Conservation (phyloP, 805 yeast genomes). For the Spathaspora girioi region DNA sequence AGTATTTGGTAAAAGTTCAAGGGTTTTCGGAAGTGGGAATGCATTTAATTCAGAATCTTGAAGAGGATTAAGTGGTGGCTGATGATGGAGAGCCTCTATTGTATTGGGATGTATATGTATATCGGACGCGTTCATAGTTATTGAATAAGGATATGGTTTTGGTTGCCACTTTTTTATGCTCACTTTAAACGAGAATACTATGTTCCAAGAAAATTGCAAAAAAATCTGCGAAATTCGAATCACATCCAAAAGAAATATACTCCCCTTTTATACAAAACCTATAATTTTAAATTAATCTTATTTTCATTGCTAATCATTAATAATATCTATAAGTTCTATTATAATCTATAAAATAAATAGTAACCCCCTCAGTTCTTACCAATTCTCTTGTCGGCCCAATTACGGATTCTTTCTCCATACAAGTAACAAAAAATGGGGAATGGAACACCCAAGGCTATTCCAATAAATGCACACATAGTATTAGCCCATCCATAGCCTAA, state of each 20-base stretch:
- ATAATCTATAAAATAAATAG: neutral
- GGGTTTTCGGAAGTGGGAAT: slow-evolving; percentile 19
- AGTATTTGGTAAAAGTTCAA: slow-evolving; percentile 26
- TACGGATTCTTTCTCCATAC: slow-evolving; percentile 33
- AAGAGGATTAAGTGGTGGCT: neutral
- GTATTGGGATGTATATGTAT: neutral
- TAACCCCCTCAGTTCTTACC: slow-evolving; percentile 10
- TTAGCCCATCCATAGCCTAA: slow-evolving; percentile 40
- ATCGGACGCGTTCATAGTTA: neutral
- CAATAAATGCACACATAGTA: slow-evolving; percentile 34
- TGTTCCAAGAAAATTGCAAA: neutral
- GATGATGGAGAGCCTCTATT: neutral
- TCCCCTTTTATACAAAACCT: no score
- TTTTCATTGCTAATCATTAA: neutral
- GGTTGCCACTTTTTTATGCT: slow-evolving; percentile 2
- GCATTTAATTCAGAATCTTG: slow-evolving; percentile 3
- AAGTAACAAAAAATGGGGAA: slow-evolving; percentile 34
- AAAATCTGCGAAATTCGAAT: neutral
- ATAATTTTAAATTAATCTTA: neutral
- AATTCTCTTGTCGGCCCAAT: slow-evolving; percentile 29
- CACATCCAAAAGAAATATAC: neutral
- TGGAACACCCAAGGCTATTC: slow-evolving; percentile 32
- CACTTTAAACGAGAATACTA: neutral
- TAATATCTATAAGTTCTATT: neutral
- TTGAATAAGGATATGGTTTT: neutral